Evolutionary conservation across 805 yeast genomes (phyloP).

Genomic region (Lachancea dasiensis): DNA sequence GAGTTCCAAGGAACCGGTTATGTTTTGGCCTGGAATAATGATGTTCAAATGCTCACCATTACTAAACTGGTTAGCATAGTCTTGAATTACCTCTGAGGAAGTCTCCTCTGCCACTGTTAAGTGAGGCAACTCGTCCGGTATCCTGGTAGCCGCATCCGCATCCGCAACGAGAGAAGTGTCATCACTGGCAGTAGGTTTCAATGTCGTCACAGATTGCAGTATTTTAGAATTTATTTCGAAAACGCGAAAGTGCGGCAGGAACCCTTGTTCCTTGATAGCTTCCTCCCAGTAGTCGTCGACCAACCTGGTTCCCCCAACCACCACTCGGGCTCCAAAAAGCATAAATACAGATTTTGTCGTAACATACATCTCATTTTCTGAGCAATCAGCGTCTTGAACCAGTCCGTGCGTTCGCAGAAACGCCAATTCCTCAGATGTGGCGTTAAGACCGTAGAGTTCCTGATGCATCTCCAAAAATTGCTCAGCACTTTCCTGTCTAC

Average conservation of each 20-base stretch:
- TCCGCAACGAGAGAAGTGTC: too few species aligned
- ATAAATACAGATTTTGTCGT: slow-evolving; percentile 43
- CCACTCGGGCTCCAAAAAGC: slow-evolving; percentile 45
- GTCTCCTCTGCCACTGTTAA: slow-evolving; percentile 25
- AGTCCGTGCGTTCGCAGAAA: slow-evolving; percentile 32
- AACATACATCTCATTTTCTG: slow-evolving; percentile 24
- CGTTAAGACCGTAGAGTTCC: slow-evolving; percentile 34
- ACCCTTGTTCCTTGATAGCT: slow-evolving; percentile 37
- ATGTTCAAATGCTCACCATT: slow-evolving; percentile 23
- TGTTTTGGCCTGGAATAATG: slow-evolving; percentile 29
- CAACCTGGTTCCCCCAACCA: slow-evolving; percentile 43
- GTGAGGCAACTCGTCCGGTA: slow-evolving; percentile 20
- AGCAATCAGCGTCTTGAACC: slow-evolving; percentile 23
- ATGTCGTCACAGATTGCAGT: slow-evolving; percentile 8
- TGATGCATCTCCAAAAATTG: slow-evolving; percentile 41
- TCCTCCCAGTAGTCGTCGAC: slow-evolving; percentile 54
- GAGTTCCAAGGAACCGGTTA: slow-evolving; percentile 29
- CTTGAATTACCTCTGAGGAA: slow-evolving; percentile 21
- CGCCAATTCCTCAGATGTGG: slow-evolving; percentile 35
- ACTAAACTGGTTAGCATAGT: slow-evolving; percentile 19
- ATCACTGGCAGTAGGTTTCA: slow-evolving; percentile 21
- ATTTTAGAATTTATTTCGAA: slow-evolving; percentile 23
- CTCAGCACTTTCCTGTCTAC: slow-evolving; percentile 43
- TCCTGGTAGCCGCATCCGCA: not conserved
- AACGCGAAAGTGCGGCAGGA: slow-evolving; percentile 42